These are phyloP conservation scores for Marasmius oreades DNA, from an alignment of 1,284 basidiomycete genomes.

Conservation along the genomic window DNA sequence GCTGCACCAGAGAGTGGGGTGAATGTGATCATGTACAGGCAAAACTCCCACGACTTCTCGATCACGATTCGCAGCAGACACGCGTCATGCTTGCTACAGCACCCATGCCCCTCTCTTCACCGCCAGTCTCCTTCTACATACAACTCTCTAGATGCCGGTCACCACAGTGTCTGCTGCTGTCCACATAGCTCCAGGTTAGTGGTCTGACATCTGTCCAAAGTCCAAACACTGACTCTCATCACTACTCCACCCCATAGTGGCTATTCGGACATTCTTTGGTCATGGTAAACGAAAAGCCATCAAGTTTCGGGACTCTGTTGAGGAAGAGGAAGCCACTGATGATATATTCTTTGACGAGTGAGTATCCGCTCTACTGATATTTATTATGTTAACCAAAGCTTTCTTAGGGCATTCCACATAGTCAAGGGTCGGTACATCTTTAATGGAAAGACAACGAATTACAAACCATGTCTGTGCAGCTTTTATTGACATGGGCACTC, in stretches of 20 bases:
- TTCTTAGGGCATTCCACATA: conserved; percentile 56
- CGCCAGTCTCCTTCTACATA: too few relatives aligned
- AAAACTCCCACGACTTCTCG: not conserved
- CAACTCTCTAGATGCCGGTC: conserved; percentile 40
- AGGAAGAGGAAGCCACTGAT: conserved; percentile 44
- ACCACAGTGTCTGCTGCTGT: conserved; percentile 48
- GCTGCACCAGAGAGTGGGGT: conserved; percentile 87
- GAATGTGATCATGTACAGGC: conserved; percentile 80
- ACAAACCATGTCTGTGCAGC: conserved; percentile 25
- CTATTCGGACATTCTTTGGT: conserved; percentile 52
- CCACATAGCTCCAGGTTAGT: conserved; percentile 48
- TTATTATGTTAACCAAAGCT: not conserved
- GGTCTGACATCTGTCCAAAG: too few relatives aligned
- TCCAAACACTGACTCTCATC: too few relatives aligned
- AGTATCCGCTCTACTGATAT: conserved; percentile 18
- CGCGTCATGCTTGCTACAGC: too few relatives aligned
- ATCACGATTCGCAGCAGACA: not conserved
- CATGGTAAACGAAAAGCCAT: conserved; percentile 50
- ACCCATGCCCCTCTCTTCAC: too few relatives aligned
- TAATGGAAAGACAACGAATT: not conserved
- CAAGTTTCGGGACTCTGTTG: conserved; percentile 33
- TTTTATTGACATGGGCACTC: conserved; percentile 57
- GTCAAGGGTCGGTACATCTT: conserved; percentile 39
- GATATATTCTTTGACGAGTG: conserved; percentile 64
- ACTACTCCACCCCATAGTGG: conserved; percentile 25